phyloP scores from a whole-genome alignment of 768 basidiomycete genomes.

The Kwoniella heveanensis region DNA sequence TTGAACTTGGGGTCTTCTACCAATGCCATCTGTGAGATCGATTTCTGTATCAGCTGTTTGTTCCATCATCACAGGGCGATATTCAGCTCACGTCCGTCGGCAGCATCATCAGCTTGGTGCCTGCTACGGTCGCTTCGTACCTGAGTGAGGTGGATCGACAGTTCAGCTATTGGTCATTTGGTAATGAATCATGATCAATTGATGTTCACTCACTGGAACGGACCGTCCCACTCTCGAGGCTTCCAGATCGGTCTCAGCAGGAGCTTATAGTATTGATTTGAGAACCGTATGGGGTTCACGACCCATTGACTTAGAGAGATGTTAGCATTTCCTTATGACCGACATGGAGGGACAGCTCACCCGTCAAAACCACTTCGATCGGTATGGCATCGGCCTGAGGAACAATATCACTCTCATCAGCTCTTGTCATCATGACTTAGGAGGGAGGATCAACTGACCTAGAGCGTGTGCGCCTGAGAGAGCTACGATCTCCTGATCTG shows the following conservation, averaged over 20 bases:
- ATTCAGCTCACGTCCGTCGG: constrained; percentile 52
- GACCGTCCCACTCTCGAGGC: constrained; percentile 55
- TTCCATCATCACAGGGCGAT: not conserved
- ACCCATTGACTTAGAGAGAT: constrained; percentile 46
- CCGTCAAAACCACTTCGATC: constrained; percentile 57
- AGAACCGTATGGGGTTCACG: constrained; percentile 56
- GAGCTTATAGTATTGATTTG: constrained; percentile 56
- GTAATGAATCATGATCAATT: not conserved
- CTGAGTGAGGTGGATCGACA: constrained; percentile 3
- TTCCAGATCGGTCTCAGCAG: constrained; percentile 53
- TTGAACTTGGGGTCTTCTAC: constrained; percentile 52
- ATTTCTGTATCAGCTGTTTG: constrained; percentile 18
- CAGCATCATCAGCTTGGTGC: constrained; percentile 57
- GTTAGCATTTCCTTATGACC: not conserved
- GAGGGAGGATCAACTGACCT: too few species aligned
- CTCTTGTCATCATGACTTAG: too few species aligned
- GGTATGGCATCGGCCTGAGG: constrained; percentile 49
- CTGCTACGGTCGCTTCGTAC: constrained; percentile 54
- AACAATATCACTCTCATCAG: not conserved
- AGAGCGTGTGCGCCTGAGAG: constrained; percentile 56
- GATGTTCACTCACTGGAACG: constrained; percentile 47
- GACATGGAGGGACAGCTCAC: constrained; percentile 17
- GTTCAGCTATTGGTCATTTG: not conserved
- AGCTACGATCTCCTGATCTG: constrained; percentile 56
- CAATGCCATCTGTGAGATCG: constrained; percentile 48